Evolutionary conservation across 2,329 filamentous ascomycete genomes (phyloP).

Genomic region (Neonectria sp.): DNA sequence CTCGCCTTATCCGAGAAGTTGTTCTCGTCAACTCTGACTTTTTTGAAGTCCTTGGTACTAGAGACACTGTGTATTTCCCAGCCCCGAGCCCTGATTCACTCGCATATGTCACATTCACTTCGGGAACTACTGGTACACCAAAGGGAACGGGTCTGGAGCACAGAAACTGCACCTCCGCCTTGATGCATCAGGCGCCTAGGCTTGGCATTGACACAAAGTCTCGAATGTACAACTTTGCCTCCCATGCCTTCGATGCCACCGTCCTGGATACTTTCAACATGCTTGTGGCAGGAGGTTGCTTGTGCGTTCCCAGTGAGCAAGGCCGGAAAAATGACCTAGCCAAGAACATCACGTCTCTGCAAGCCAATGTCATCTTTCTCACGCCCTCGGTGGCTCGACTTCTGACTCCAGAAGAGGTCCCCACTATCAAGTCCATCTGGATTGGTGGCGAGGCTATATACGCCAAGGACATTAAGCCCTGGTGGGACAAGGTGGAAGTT

Average conservation of each 20-base stretch:
- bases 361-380: slow-evolving; percentile 47
- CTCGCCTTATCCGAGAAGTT: not conserved
- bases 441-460: slow-evolving; percentile 64
- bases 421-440: slow-evolving; percentile 59
- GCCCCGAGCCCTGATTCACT: not conserved
- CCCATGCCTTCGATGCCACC: slow-evolving; percentile 43
- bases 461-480: slow-evolving; percentile 50
- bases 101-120: slow-evolving; percentile 31
- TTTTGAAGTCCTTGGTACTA: not conserved
- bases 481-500: slow-evolving; percentile 36
- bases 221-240: slow-evolving; percentile 39
- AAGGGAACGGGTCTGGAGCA: slow-evolving; percentile 34
- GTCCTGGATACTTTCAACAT: slow-evolving; percentile 32
- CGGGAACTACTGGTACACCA: slow-evolving; percentile 32
- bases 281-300: slow-evolving; percentile 57
- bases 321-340: slow-evolving; percentile 65
- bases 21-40: not conserved
- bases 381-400: slow-evolving; percentile 63
- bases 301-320: slow-evolving; percentile 68
- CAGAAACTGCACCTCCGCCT: slow-evolving; percentile 19
- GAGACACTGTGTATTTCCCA: not conserved
- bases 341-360: slow-evolving; percentile 60
- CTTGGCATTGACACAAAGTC: slow-evolving; percentile 27
- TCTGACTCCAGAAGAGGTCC: slow-evolving; percentile 57
- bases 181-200: slow-evolving; percentile 20